These are phyloP conservation scores for Aegilops longissima DNA, from an alignment of 176 grass and related monocot species.

Conservation along the genomic window DNA sequence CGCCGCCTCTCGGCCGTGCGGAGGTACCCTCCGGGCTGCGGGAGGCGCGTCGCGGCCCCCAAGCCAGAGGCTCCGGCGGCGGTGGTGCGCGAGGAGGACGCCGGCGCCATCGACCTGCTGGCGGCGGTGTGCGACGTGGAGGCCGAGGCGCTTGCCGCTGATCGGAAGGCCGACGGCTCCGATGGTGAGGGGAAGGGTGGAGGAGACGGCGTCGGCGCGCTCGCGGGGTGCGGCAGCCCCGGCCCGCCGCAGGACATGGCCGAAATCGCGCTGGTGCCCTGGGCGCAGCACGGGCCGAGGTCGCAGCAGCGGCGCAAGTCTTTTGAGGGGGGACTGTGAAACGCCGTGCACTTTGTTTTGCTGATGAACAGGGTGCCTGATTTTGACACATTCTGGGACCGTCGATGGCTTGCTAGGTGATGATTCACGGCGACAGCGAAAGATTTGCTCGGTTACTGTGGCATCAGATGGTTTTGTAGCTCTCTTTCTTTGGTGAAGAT, in stretches of 20 bases:
- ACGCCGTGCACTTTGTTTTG: neutral
- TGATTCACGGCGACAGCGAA: neutral
- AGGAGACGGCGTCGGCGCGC: neutral
- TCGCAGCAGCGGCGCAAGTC: conserved; percentile 17
- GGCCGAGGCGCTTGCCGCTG: neutral
- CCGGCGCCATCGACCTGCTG: neutral
- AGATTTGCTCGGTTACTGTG: neutral
- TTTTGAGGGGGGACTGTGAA: neutral
- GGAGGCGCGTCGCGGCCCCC: neutral
- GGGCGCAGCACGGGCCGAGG: conserved; percentile 28
- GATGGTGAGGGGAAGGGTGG: neutral
- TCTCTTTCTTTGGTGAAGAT: neutral
- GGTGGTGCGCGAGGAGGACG: neutral
- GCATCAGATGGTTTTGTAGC: conserved; percentile 9
- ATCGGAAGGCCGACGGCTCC: neutral
- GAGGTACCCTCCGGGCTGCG: conserved; percentile 47
- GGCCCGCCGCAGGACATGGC: neutral
- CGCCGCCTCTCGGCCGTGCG: conserved; percentile 30
- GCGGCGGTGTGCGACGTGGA: neutral
- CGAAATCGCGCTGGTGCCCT: conserved; percentile 2
- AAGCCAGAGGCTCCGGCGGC: neutral
- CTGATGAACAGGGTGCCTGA: neutral
- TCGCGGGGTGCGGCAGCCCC: neutral
- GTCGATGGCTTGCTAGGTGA: neutral
- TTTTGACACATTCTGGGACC: neutral